Conservation (phyloP, 2,329 filamentous ascomycete species). For the Clonostachys sp. region DNA sequence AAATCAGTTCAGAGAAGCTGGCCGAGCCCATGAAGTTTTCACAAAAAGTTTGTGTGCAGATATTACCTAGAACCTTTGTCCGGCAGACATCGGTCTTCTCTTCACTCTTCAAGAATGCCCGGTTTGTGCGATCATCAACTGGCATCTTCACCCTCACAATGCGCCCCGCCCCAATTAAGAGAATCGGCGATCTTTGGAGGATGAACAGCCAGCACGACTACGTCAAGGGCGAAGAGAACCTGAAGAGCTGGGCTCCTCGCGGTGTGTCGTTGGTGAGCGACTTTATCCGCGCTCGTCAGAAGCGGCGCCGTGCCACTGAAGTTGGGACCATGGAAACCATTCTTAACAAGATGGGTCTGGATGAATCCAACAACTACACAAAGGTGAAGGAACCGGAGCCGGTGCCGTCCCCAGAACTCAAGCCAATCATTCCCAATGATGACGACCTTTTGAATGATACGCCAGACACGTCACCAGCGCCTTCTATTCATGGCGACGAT, state of each 20-base stretch:
- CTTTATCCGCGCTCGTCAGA: slow-evolving; percentile 71
- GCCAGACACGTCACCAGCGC: slow-evolving; percentile 44
- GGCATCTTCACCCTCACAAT: slow-evolving; percentile 83
- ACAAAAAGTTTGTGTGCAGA: slow-evolving; percentile 75
- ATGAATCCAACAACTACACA: slow-evolving; percentile 29
- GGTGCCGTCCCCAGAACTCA: slow-evolving; percentile 25
- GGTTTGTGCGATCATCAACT: slow-evolving; percentile 82
- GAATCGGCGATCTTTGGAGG: slow-evolving; percentile 89
- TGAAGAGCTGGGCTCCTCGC: slow-evolving; percentile 81
- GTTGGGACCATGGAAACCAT: slow-evolving; percentile 71
- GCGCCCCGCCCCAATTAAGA: slow-evolving; percentile 84
- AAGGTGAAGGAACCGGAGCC: slow-evolving; percentile 26
- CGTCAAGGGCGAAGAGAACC: slow-evolving; percentile 88
- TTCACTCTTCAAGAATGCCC: slow-evolving; percentile 76
- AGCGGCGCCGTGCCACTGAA: slow-evolving; percentile 69
- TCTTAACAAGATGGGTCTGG: slow-evolving; percentile 52
- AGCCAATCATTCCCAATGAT: slow-evolving; percentile 43
- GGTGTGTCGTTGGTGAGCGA: slow-evolving; percentile 90
- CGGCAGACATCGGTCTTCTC: slow-evolving; percentile 85
- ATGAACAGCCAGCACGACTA: slow-evolving; percentile 95
- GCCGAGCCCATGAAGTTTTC: slow-evolving; percentile 86
- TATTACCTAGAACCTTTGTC: slow-evolving; percentile 78
- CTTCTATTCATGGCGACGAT: slow-evolving; percentile 22
- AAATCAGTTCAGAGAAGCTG: slow-evolving; percentile 76
- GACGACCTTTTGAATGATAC: slow-evolving; percentile 55